Conservation (phyloP, 352 stramenopile species). For the Pythium guiyangense region DNA sequence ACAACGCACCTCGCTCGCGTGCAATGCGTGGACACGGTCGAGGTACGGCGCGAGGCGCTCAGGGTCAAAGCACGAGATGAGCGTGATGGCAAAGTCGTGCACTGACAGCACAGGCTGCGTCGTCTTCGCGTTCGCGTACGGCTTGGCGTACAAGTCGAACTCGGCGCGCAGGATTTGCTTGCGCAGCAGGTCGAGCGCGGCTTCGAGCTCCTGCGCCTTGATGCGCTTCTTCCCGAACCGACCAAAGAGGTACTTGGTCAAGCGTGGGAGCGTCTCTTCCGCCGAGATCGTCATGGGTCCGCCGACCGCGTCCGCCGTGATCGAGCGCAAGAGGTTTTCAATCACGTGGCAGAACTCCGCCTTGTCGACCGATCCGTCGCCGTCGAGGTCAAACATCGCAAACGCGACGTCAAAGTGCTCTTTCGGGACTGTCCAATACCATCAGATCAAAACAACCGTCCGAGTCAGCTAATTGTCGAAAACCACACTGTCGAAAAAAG, state of each 20-base stretch:
- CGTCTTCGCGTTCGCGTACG: constrained; percentile 31
- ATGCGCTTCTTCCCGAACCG: constrained; percentile 54
- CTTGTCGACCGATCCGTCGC: constrained; percentile 70
- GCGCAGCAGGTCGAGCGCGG: constrained; percentile 43
- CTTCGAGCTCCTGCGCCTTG: constrained; percentile 41
- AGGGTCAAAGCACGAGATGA: constrained; percentile 70
- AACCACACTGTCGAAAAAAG: background rate
- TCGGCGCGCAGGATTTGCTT: constrained; percentile 60
- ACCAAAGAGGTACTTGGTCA: constrained; percentile 66
- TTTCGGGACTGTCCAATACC: constrained; percentile 38
- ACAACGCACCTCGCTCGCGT: constrained; percentile 43
- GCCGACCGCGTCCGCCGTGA: constrained; percentile 17
- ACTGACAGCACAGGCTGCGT: constrained; percentile 52
- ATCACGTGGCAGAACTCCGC: constrained; percentile 70
- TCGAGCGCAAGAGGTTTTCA: constrained; percentile 50
- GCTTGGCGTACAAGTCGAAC: constrained; percentile 67
- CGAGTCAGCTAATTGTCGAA: background rate
- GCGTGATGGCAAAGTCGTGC: constrained; percentile 73
- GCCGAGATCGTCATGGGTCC: constrained; percentile 3
- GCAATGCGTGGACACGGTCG: constrained; percentile 51
- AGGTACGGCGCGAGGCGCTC: constrained; percentile 55
- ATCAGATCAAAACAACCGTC: too few relatives aligned
- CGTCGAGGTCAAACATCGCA: constrained; percentile 77
- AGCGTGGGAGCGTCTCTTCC: constrained; percentile 33
- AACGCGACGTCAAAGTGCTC: constrained; percentile 80